phyloP scores from a whole-genome alignment of 805 yeast genomes.

The Candida awuae region DNA sequence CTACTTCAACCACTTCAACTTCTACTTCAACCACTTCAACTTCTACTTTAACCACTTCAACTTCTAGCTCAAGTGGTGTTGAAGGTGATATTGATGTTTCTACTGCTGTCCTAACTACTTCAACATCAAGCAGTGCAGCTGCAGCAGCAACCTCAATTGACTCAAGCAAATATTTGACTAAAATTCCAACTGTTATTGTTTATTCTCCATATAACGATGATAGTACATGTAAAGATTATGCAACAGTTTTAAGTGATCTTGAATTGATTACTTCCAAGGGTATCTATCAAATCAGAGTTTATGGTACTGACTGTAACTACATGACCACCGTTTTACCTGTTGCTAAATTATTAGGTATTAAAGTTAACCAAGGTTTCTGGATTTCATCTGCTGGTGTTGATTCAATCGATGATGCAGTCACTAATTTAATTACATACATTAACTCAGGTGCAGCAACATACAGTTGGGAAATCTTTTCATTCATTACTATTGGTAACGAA shows the following conservation, averaged over 20 bases:
- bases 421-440: conserved; percentile 42
- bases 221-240: conserved; percentile 56
- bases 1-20: conserved; percentile 13
- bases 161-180: conserved; percentile 24
- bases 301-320: conserved; percentile 82
- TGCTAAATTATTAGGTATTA: conserved; percentile 51
- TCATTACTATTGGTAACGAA: conserved; percentile 82
- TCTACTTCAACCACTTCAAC: conserved; percentile 12
- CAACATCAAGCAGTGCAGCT: conserved; percentile 27
- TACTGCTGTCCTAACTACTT: conserved; percentile 23
- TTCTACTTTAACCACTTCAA: conserved; percentile 5
- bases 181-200: conserved; percentile 50
- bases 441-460: conserved; percentile 32
- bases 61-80: conserved; percentile 13
- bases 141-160: conserved; percentile 25
- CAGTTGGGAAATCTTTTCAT: conserved; percentile 69
- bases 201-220: conserved; percentile 73
- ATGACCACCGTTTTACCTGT: conserved; percentile 57
- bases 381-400: conserved; percentile 55
- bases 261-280: conserved; percentile 49
- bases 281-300: conserved; percentile 60
- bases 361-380: conserved; percentile 85
- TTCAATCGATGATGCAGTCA: conserved; percentile 56
- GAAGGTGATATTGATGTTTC: conserved; percentile 4
- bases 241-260: conserved; percentile 52